A percentile compares a stretch with the other conserved stretches of the same genome.
These are phyloP conservation scores for Chrysosporium keratinophilum DNA, from an alignment of 2,329 filamentous ascomycete species.

Conservation along the genomic window DNA sequence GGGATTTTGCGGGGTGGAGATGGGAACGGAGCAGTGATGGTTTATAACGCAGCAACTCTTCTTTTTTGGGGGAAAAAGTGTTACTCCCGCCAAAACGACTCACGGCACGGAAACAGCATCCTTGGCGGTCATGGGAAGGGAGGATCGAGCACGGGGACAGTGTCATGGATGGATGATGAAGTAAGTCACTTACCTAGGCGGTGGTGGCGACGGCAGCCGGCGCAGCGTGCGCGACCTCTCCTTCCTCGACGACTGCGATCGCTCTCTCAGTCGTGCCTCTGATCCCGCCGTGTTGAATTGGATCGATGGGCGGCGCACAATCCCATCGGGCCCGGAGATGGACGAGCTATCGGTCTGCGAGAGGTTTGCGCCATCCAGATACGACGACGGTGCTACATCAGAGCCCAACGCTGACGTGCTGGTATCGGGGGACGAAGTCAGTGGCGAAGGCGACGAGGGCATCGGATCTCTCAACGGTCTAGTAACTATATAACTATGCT, in stretches of 20 bases:
- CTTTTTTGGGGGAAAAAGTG: neutral
- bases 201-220: conserved; percentile 30
- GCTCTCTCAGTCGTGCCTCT: conserved; percentile 23
- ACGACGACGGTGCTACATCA: conserved; percentile 12
- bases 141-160: neutral
- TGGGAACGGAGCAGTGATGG: neutral
- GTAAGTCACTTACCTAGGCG: conserved; percentile 29
- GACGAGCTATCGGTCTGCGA: conserved; percentile 5
- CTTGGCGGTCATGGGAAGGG: neutral
- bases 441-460: conserved; percentile 13
- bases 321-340: conserved; percentile 9
- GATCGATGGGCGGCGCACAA: conserved; percentile 28
- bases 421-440: conserved; percentile 16
- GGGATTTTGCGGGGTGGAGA: conserved; percentile 2
- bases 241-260: conserved; percentile 22
- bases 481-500: neutral
- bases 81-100: neutral
- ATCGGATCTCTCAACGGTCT: conserved; percentile 8
- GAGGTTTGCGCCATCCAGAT: conserved; percentile 5
- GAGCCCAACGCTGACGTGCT: conserved; percentile 15
- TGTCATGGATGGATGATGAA: neutral
- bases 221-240: conserved; percentile 19
- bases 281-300: conserved; percentile 29
- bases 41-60: neutral
- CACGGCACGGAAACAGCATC: neutral